A percentile compares a stretch with the other conserved stretches of the same genome.
Evolutionary conservation across 768 basidiomycete species (phyloP).

Genomic region (Trametes cubensis): DNA sequence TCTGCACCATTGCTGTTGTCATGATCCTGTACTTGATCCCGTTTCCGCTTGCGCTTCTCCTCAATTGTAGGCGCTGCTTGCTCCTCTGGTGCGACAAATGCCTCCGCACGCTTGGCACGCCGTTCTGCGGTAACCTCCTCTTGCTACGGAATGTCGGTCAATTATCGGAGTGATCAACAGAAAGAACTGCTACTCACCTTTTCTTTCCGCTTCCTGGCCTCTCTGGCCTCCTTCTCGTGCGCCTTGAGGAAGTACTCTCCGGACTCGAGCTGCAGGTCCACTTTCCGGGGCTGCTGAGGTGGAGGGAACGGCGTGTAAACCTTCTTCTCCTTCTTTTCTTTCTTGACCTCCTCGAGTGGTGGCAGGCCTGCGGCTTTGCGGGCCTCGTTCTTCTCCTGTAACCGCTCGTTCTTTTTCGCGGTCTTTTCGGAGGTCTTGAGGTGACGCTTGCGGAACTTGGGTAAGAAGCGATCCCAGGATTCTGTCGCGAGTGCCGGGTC

Average conservation of each 20-base stretch:
- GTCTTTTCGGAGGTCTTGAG: constrained; percentile 95
- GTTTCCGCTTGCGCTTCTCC: constrained; percentile 67
- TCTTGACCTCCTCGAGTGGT: constrained; percentile 37
- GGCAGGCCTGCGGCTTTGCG: constrained; percentile 68
- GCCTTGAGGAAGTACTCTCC: constrained; percentile 99
- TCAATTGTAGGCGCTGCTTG: constrained; percentile 70
- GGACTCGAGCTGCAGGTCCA: constrained; percentile 92
- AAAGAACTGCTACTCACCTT: constrained; percentile 50
- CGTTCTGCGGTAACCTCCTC: constrained; percentile 69
- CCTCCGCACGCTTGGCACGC: constrained; percentile 81
- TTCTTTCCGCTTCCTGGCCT: constrained; percentile 70
- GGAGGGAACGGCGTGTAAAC: constrained; percentile 99
- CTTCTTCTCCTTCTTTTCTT: constrained; percentile 74
- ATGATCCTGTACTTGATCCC: constrained; percentile 38
- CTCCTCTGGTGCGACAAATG: constrained; percentile 88
- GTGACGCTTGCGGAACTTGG: constrained; percentile 91
- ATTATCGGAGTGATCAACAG: background rate
- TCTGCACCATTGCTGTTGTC: constrained; percentile 29
- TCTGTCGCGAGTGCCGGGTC: constrained; percentile 94
- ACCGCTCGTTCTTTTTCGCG: constrained; percentile 78
- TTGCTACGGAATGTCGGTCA: constrained; percentile 58
- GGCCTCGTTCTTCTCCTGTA: constrained; percentile 62
- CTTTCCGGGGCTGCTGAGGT: constrained; percentile 90
- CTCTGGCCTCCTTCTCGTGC: constrained; percentile 79
- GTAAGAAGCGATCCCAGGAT: constrained; percentile 97